These are phyloP conservation scores for Dicorynia guianensis DNA, from an alignment of 306 rosid species.

Conservation along the genomic window DNA sequence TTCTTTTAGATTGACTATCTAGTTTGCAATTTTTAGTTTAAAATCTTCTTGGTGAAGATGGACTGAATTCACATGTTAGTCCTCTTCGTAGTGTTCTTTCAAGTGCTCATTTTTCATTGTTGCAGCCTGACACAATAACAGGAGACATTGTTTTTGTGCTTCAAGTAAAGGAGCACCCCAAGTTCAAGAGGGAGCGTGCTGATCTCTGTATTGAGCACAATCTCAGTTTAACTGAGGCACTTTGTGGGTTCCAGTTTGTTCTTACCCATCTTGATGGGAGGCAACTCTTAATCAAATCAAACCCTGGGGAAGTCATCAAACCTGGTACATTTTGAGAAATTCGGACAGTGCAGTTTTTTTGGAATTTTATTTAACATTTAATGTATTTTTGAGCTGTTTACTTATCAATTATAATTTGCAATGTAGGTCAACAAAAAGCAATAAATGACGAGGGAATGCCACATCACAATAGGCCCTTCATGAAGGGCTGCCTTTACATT, in stretches of 20 bases:
- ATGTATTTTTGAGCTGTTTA: background rate
- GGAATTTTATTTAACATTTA: slow-evolving; percentile 8
- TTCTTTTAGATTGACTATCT: slow-evolving; percentile 11
- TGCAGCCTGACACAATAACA: slow-evolving; percentile 74
- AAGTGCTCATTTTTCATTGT: background rate
- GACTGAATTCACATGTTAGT: slow-evolving; percentile 8
- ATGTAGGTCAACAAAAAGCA: slow-evolving; percentile 66
- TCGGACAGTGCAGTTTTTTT: background rate
- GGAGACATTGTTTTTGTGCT: slow-evolving; percentile 77
- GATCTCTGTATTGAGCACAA: slow-evolving; percentile 70
- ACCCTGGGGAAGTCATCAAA: slow-evolving; percentile 82
- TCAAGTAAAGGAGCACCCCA: slow-evolving; percentile 79
- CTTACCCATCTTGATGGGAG: slow-evolving; percentile 84
- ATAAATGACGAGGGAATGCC: slow-evolving; percentile 88
- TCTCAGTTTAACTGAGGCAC: slow-evolving; percentile 71
- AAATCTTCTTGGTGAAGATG: background rate
- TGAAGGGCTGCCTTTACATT: slow-evolving; percentile 69
- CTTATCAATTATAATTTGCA: background rate
- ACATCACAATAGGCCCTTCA: slow-evolving; percentile 63
- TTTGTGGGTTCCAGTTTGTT: slow-evolving; percentile 78
- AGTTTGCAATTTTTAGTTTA: slow-evolving; percentile 2
- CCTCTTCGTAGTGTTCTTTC: background rate
- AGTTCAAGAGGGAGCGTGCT: slow-evolving; percentile 60
- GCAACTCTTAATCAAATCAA: slow-evolving; percentile 79
- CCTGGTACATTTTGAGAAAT: slow-evolving; percentile 58